Conservation (phyloP, 2,329 filamentous ascomycete species). For the Talaromyces sp. region DNA sequence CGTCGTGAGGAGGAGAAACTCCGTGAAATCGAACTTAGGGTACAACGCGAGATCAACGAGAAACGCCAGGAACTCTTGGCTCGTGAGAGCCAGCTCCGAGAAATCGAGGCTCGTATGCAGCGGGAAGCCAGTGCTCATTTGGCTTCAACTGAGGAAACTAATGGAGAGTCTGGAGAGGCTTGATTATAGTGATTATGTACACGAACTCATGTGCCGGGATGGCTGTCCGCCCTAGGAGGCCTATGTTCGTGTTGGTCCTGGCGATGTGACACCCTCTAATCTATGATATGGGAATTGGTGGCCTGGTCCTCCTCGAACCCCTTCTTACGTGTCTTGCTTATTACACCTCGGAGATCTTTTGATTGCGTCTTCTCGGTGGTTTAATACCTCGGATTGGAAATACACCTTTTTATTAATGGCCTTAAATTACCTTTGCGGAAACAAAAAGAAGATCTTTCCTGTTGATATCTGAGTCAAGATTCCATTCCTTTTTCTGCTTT, state of each 20-base stretch:
- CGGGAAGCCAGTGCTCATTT: slow-evolving; percentile 61
- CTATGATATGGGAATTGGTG: slow-evolving; percentile 12
- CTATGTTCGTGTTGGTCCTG: background rate
- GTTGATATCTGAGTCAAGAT: slow-evolving; percentile 20
- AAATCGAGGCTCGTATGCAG: slow-evolving; percentile 97
- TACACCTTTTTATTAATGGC: slow-evolving; percentile 32
- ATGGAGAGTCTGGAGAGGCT: slow-evolving; percentile 30
- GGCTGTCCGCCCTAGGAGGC: background rate
- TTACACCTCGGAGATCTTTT: slow-evolving; percentile 14
- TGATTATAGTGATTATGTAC: slow-evolving; percentile 21
- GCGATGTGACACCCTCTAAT: slow-evolving; percentile 20
- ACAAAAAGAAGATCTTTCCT: slow-evolving; percentile 20
- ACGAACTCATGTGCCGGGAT: slow-evolving; percentile 10
- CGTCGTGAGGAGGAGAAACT: slow-evolving; percentile 99
- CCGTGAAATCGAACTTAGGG: slow-evolving; percentile 98
- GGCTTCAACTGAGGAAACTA: slow-evolving; percentile 24
- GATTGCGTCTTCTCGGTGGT: slow-evolving; percentile 20
- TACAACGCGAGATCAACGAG: slow-evolving; percentile 99
- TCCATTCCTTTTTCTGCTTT: slow-evolving; percentile 12
- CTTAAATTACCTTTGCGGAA: slow-evolving; percentile 23
- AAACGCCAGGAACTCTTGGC: slow-evolving; percentile 98
- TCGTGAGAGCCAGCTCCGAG: slow-evolving; percentile 95
- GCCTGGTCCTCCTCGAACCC: background rate
- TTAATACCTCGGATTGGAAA: slow-evolving; percentile 23
- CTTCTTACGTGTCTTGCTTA: slow-evolving; percentile 20